Evolutionary conservation across 2,329 filamentous ascomycete species (phyloP), one percentile per base, ranked within the genome.

Genomic region (Xylaria hypoxylon): DNA sequence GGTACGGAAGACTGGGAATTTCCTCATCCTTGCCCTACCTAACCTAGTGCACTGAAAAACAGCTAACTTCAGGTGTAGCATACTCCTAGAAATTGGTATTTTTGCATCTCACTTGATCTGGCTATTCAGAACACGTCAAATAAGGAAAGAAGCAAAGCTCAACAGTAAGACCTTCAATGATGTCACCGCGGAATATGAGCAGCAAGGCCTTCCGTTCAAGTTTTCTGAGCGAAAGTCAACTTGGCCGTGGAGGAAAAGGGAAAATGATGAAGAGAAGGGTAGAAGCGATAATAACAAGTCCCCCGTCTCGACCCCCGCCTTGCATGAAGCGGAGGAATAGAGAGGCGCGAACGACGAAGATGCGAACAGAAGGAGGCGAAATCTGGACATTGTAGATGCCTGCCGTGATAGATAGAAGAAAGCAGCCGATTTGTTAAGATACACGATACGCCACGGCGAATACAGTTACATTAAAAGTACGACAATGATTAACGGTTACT

Each of bases 101-200:
- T 88, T 89, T 71, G 53, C 77, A 26, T 88, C 84, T 13, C 88
- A 90, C 70, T 76, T 85, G 10, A 79, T 88, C 62, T 90, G 88
- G 88, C 78, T 86, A 2, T 77, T 85, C 69, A 85, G 86, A 24
- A 86, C 87, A 4, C 82, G 85, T 22, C 78, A 80, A 57, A 74
- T 88, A 42, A 82, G 86, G 15, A 81, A 78, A 63, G 81, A 83
- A 68, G 87, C 87, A 3, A 85, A 85, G 67, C 77, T 77, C 5
- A 75, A 80, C 3, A 85, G 84, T 1, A 84, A 82, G 73, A 85
- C 82, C 0, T 86, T 89, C 69, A 87, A 89, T 69, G 85, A 89
- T 52, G 73, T 88, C 3, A 72, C 72, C 3, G 75, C 72, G 3
- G 80, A 82, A 63, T 71, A 80, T 60, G 74, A 78, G 52, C 71